Evolutionary conservation across 768 basidiomycete species (phyloP), one percentile per base, ranked within the genome.

Genomic region (Naematelia aurantialba): DNA sequence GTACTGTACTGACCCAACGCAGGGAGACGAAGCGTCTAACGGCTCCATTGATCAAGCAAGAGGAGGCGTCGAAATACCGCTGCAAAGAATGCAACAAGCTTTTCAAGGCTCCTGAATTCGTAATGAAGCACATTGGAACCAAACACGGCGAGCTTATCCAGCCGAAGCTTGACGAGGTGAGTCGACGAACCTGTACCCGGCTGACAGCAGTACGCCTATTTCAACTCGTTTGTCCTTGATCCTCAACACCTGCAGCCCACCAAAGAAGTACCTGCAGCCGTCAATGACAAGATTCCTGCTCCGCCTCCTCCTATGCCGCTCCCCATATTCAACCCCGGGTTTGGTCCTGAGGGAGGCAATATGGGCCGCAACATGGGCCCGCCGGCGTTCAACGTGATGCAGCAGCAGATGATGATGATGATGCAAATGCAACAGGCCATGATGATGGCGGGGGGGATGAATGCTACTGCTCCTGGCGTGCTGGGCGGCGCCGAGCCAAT

Each of bases 201-300:
- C 46, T 22, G 21, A 39, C 58, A 30, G 19, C 39, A n/a, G 22
- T 31, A 22, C 46, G 42, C 53, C 14, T 19, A 19, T 45, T 45
- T 91, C 81, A 97, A 98, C 78, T 91, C 88, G 76, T 99, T 94
- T 76, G 91, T 89, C 27, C 85, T 98, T 58, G 96, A 98, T 79
- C 94, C 96, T 56, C 89, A 92, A 68, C 88, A 87, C 64, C 87
- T 96, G 61, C 73, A 75, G 29, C 69, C 74, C 0, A 58, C 64
- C 5, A 46, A 50, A 11, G 60, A 68, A 24, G 66, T 68, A 10
- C 74, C 72, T 3, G 76, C 76, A 24, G 68, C 75, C 4, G 69
- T 78, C 62, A 68, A 73, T 58, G 72, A 76, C 57, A 63, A 64
- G 31, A 63, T 62, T 11, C 87, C 64, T 19, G 34, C 44, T 8